Percentiles rank a stretch among this genome's conserved stretches.
phyloP scores from a whole-genome alignment of 2,329 filamentous ascomycete species.

The Ascochyta clinopodiicola region DNA sequence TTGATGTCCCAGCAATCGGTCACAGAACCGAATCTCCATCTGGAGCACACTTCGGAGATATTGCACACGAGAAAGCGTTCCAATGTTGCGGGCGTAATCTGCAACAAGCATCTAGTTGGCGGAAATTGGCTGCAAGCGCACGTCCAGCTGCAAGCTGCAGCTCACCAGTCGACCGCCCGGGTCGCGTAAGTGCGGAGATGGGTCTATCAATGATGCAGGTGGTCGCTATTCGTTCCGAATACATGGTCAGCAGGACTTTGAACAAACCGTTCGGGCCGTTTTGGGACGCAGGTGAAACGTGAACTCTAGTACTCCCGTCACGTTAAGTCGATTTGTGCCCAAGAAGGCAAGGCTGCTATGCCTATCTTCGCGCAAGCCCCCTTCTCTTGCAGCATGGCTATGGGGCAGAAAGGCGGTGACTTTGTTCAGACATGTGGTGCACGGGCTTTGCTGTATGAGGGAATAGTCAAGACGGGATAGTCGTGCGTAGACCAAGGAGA shows the following conservation, averaged over 20 bases:
- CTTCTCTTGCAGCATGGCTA: constrained; percentile 27
- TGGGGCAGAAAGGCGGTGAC: constrained; percentile 33
- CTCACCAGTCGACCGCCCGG: neutral
- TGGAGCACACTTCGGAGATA: neutral
- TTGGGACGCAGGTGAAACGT: constrained; percentile 9
- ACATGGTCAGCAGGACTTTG: constrained; percentile 5
- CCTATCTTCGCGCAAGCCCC: constrained; percentile 6
- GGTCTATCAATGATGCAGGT: neutral
- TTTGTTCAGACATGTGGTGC: constrained; percentile 11
- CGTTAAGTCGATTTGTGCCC: constrained; percentile 1
- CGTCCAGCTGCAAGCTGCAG: constrained; percentile 1
- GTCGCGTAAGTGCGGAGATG: constrained; percentile 10
- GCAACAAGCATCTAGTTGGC: constrained; percentile 8
- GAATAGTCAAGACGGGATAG: constrained; percentile 18
- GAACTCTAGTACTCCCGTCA: neutral
- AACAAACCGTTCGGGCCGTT: constrained; percentile 7
- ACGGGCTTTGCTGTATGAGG: constrained; percentile 1
- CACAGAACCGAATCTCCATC: neutral
- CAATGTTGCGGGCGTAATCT: constrained; percentile 2
- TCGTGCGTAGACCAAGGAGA: constrained; percentile 23
- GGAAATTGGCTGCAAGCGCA: neutral
- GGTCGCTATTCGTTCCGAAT: neutral
- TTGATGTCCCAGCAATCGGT: neutral
- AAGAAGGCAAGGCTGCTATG: constrained; percentile 13
- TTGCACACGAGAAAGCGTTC: neutral